Base-by-base conservation (phyloP, 306 rosid species). In the Cicer judaicum region DNA sequence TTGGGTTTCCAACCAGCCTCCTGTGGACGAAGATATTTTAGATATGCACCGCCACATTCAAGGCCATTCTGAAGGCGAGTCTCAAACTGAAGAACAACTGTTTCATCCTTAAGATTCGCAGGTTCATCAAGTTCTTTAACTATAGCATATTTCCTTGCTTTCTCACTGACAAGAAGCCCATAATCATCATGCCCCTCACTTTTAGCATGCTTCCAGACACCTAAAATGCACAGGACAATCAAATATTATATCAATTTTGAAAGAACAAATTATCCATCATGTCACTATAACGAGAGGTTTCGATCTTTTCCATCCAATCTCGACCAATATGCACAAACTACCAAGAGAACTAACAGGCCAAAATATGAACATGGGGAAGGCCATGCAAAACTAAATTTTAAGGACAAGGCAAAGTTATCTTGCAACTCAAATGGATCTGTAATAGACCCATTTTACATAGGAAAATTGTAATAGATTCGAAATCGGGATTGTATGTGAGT, bases 41-140 rank as follows among this genome's bases (percentile, higher is more conserved):
- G 80, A 84, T 95, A 95, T 7, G 99, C 99, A 43, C 99, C 99
- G 64, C 99, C 99, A 81, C 99, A 95, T 64, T 95, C 99, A 46
- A 95, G 98, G 78, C 98, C 99, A 70, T 90, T 82, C 78, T 95
- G 99, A 10, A 92, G 91, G 49, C 98, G 95, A 56, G 84, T 82
- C 84, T 95, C 99, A 73, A 85, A 95, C 84, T 95, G 99, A 15
- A 95, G 97, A 47, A 89, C 99, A 62, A 87, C 84, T 11, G 92
- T 80, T 57, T 88, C 88, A 36, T 83, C 99, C 83, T 85, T 89
- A 34, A 95, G 89, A 67, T 43, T 81, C 82, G 78, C 90, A 16
- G 83, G 63, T 75, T 86, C 81, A 21, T 90, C 96, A 38, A 95
- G 85, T 86, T 81, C 98, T 53, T 88, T 95, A 1, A 92, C 97